Percentiles rank a stretch among this genome's conserved stretches.
Conservation (phyloP, 2,329 filamentous ascomycete species). For the Teratosphaeria destructans region DNA sequence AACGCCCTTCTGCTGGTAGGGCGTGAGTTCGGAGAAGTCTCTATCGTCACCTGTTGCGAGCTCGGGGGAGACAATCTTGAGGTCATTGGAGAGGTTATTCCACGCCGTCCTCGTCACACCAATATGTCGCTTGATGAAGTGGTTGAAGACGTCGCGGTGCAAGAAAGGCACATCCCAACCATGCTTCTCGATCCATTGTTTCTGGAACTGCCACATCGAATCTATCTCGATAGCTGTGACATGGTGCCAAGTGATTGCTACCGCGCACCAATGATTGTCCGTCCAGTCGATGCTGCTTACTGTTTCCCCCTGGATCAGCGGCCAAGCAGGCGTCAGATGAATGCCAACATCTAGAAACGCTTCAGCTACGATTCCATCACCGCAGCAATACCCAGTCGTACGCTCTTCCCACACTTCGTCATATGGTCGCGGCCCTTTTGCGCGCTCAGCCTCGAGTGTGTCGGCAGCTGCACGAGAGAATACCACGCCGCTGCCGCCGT, state of each 20-base stretch:
- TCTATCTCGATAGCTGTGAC: constrained; percentile 21
- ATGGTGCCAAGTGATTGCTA: constrained; percentile 30
- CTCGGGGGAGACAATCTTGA: constrained; percentile 14
- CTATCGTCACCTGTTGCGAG: constrained; percentile 12
- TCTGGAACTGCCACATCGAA: constrained; percentile 23
- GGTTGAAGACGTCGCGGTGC: constrained; percentile 23
- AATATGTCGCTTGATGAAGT: constrained; percentile 23
- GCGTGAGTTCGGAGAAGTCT: constrained; percentile 12
- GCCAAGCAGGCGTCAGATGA: constrained; percentile 33
- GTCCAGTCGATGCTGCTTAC: constrained; percentile 33
- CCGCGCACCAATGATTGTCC: constrained; percentile 33
- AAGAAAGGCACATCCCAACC: constrained; percentile 25
- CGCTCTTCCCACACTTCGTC: constrained; percentile 32
- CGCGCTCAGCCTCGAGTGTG: constrained; percentile 27
- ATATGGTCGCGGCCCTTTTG: constrained; percentile 25
- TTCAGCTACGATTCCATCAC: constrained; percentile 44
- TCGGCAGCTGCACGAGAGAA: constrained; percentile 33
- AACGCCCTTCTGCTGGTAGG: constrained; percentile 17
- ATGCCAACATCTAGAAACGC: constrained; percentile 38
- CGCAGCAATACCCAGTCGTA: constrained; percentile 41
- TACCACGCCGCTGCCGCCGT: constrained; percentile 36
- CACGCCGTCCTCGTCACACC: constrained; percentile 21
- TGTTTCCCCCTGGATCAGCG: constrained; percentile 36
- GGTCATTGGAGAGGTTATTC: constrained; percentile 25
- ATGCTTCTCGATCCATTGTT: constrained; percentile 19